phyloP scores from a whole-genome alignment of 208 protist genomes.

The Wallacemonas collosoma region DNA sequence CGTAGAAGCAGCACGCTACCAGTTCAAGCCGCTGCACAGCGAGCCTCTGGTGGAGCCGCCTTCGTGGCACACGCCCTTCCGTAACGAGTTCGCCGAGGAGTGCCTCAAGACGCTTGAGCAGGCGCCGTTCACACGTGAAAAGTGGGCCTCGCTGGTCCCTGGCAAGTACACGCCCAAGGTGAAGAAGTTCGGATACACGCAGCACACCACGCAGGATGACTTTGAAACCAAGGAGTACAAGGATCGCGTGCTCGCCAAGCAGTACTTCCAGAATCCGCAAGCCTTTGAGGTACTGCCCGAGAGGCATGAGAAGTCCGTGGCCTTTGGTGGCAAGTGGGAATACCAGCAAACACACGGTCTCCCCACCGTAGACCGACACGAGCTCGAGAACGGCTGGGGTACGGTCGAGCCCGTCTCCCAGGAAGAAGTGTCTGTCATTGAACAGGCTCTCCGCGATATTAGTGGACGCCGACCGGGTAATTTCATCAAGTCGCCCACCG shows the following conservation, averaged over 20 bases:
- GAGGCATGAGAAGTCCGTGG: constrained; percentile 58
- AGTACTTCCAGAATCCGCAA: constrained; percentile 87
- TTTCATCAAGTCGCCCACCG: constrained; percentile 77
- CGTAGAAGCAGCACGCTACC: constrained; percentile 40
- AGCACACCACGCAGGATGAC: constrained; percentile 89
- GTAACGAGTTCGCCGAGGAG: constrained; percentile 89
- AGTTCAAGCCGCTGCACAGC: constrained; percentile 35
- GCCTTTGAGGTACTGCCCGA: constrained; percentile 87
- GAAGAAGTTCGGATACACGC: constrained; percentile 87
- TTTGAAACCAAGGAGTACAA: constrained; percentile 93
- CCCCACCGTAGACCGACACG: constrained; percentile 87
- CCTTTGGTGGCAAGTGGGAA: constrained; percentile 82
- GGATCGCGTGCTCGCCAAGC: constrained; percentile 76
- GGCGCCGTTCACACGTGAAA: constrained; percentile 78
- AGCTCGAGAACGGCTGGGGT: constrained; percentile 85
- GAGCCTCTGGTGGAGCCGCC: constrained; percentile 68
- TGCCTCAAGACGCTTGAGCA: constrained; percentile 64
- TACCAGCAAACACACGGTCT: constrained; percentile 73
- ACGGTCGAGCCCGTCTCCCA: constrained; percentile 60
- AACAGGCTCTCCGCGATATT: constrained; percentile 91
- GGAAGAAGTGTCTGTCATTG: constrained; percentile 73
- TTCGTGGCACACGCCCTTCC: constrained; percentile 91
- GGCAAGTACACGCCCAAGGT: constrained; percentile 88
- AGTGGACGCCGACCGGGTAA: constrained; percentile 85
- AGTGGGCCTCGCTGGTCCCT: constrained; percentile 73